Percentiles rank a stretch among this genome's conserved stretches.
Evolutionary conservation across 2,329 filamentous ascomycete species (phyloP).

Genomic region (Coleophoma eucalyptorum): DNA sequence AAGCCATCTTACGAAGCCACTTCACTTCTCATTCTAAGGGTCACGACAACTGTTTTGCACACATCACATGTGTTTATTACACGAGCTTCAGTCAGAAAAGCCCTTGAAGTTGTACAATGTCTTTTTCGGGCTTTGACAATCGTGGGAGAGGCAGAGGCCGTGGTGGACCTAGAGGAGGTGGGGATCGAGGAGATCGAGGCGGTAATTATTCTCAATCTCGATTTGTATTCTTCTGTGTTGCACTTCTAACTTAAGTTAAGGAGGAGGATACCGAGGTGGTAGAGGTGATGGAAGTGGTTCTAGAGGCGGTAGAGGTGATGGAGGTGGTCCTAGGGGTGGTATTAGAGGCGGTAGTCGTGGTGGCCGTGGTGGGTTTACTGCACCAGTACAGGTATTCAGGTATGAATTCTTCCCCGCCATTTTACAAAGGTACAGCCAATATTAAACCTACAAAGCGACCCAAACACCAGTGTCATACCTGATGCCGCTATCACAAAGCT

Average conservation of each 20-base stretch:
- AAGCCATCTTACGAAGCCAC: no score
- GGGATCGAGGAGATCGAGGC: neutral
- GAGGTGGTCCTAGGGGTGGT: constrained; percentile 13
- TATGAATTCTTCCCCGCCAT: constrained; percentile 8
- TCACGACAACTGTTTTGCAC: no score
- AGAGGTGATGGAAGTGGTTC: constrained; percentile 11
- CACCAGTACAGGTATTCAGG: constrained; percentile 18
- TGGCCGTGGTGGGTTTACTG: constrained; percentile 21
- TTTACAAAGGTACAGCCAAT: constrained; percentile 8
- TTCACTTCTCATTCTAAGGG: no score
- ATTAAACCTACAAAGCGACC: constrained; percentile 12
- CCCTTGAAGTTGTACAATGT: neutral
- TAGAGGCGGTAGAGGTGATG: neutral
- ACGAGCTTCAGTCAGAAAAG: no score
- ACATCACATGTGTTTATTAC: no score
- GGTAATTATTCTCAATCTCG: no score
- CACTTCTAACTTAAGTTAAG: constrained; percentile 4
- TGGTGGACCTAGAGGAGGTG: no score
- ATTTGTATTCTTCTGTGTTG: no score
- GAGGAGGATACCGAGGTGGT: constrained; percentile 5
- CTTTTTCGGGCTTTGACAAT: neutral
- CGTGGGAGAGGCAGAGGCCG: neutral
- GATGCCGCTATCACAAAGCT: constrained; percentile 21
- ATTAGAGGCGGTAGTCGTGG: constrained; percentile 19
- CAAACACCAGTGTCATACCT: constrained; percentile 15